Percentiles rank a stretch among this genome's conserved stretches.
These are phyloP conservation scores for Petunia secreta DNA, from an alignment of 257 asterid genomes.

Conservation along the genomic window DNA sequence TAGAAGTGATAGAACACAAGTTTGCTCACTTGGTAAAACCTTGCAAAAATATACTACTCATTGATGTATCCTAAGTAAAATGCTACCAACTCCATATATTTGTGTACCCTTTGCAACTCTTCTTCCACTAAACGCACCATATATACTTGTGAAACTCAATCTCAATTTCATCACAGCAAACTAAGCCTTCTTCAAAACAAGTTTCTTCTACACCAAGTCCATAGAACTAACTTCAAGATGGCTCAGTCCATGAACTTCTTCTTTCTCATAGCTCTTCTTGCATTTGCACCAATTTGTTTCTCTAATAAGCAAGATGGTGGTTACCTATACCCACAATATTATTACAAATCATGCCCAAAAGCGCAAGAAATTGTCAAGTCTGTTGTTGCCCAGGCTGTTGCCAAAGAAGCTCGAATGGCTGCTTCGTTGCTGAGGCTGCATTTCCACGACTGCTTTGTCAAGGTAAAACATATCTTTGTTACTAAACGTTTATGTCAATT, in stretches of 20 bases:
- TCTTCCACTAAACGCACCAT: slow-evolving; percentile 16
- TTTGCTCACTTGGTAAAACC: slow-evolving; percentile 25
- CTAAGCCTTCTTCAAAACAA: neutral
- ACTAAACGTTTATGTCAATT: neutral
- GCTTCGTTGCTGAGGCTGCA: slow-evolving; percentile 89
- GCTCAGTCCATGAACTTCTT: slow-evolving; percentile 45
- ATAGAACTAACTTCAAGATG: slow-evolving; percentile 38
- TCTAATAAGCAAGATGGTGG: slow-evolving; percentile 49
- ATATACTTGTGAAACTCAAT: slow-evolving; percentile 44
- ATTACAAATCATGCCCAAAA: slow-evolving; percentile 71
- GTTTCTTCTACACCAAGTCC: neutral
- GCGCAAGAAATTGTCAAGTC: slow-evolving; percentile 66
- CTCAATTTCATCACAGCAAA: slow-evolving; percentile 40
- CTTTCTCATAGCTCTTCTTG: slow-evolving; percentile 43
- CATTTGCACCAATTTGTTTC: slow-evolving; percentile 60
- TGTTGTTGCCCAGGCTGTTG: slow-evolving; percentile 78
- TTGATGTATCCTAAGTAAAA: slow-evolving; percentile 37
- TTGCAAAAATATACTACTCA: neutral
- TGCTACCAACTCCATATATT: slow-evolving; percentile 60
- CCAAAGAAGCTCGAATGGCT: slow-evolving; percentile 87
- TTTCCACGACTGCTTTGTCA: slow-evolving; percentile 94
- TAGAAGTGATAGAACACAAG: neutral
- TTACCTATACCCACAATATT: slow-evolving; percentile 76
- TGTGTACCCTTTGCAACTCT: neutral
- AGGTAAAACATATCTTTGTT: slow-evolving; percentile 45